These are phyloP conservation scores for Calophaca sinica DNA, from an alignment of 306 rosid species.

Conservation along the genomic window DNA sequence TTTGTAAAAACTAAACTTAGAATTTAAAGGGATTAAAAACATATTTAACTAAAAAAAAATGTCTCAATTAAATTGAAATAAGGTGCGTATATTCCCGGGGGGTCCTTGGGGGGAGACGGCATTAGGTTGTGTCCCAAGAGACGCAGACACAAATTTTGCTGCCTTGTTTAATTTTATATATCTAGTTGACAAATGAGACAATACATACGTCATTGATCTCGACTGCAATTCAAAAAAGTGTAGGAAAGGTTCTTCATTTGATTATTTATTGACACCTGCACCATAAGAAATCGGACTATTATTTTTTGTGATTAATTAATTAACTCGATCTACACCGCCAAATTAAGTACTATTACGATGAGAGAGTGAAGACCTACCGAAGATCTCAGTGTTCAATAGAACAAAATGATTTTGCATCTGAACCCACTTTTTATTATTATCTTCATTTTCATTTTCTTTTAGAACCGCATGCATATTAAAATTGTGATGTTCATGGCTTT, in stretches of 20 bases:
- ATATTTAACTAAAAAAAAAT: no score
- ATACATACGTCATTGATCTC: slow-evolving; percentile 29
- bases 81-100: no score
- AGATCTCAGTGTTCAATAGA: slow-evolving; percentile 41
- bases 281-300: slow-evolving; percentile 13
- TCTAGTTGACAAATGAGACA: not conserved
- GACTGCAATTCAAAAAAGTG: slow-evolving; percentile 27
- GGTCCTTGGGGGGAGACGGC: no score
- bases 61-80: no score
- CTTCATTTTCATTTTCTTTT: slow-evolving; percentile 19
- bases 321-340: not conserved
- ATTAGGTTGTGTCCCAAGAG: slow-evolving; percentile 22
- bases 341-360: not conserved
- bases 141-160: slow-evolving; percentile 31
- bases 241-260: not conserved
- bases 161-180: slow-evolving; percentile 13
- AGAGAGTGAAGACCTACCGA: slow-evolving; percentile 5
- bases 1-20: no score
- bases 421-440: not conserved
- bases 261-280: slow-evolving; percentile 10
- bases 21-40: no score
- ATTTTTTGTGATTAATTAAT: not conserved
- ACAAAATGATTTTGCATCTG: not conserved
- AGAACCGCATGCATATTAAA: no score
- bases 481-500: no score